These are phyloP conservation scores for Botryotinia globosa DNA, from an alignment of 2,329 filamentous ascomycete species.

Conservation along the genomic window DNA sequence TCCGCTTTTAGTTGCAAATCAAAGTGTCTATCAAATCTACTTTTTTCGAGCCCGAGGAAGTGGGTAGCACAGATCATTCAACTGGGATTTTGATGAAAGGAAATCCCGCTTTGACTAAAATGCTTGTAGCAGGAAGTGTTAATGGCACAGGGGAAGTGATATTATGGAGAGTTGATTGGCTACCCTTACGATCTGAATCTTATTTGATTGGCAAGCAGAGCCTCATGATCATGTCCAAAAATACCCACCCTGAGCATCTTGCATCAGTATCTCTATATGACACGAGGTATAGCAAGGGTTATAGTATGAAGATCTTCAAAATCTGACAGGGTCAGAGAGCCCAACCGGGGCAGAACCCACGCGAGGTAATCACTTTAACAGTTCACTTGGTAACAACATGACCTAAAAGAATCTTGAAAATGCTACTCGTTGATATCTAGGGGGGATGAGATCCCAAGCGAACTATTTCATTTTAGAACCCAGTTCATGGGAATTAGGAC, in stretches of 20 bases:
- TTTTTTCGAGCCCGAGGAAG: constrained; percentile 7
- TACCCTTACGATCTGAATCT: constrained; percentile 8
- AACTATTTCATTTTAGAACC: background rate
- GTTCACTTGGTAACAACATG: constrained; percentile 7
- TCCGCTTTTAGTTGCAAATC: background rate
- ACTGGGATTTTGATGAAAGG: background rate
- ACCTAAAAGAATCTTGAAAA: background rate
- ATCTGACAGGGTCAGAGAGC: constrained; percentile 13
- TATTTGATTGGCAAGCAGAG: constrained; percentile 8
- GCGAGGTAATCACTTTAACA: constrained; percentile 11
- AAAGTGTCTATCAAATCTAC: constrained; percentile 11
- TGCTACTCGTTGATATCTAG: constrained; percentile 4
- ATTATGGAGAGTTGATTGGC: background rate
- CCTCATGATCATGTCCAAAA: constrained; percentile 16
- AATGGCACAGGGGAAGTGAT: constrained; percentile 8
- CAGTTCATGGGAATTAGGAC: background rate
- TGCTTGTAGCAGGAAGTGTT: background rate
- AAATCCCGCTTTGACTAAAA: constrained; percentile 2
- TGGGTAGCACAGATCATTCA: constrained; percentile 10
- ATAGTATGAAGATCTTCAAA: constrained; percentile 8
- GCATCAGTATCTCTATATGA: constrained; percentile 6
- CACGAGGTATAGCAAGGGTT: constrained; percentile 1
- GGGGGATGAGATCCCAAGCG: background rate
- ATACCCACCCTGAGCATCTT: background rate
- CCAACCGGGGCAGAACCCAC: constrained; percentile 6